Evolutionary conservation across 768 basidiomycete species (phyloP), one percentile per base, ranked within the genome.

Genomic region (Cystoderma amianthinum): DNA sequence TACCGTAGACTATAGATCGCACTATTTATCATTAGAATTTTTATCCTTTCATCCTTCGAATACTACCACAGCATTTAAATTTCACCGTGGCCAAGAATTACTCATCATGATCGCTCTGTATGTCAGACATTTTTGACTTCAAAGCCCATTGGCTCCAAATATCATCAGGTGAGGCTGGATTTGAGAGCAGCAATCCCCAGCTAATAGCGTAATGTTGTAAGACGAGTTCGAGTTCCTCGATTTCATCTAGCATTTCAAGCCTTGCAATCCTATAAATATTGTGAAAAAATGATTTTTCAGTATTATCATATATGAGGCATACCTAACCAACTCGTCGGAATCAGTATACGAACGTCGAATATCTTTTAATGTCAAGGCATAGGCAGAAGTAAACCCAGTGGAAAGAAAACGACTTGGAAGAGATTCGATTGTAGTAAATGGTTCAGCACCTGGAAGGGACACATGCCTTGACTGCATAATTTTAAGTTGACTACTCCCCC

Each of bases 151-250:
- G 41, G 10, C 47, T 52, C 69, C 70, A 67, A 23, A 36, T 41
- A 9, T 45, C 25, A n/a, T 39, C 39, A 18, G 42, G 36, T n/a
- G n/a, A n/a, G 6, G 44, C 46, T 6, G 48, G 20, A 22, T 50
- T 51, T 21, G 51, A 25, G 19, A 59, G 24, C 37, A 51, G 50
- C 21, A 67, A 36, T 1, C 73, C 71, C 92, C 92, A 97, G 0
- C 84, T 80, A 41, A 97, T 76, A 11, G 84, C 89, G 59, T 98
- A 98, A 56, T 98, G 94, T 2, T 72, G 71, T 21, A 96, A 65
- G 1, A 98, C 86, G 3, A 99, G 73, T 43, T 93, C 85, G 15
- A 99, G 71, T 61, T 98, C 95, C 59, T 99, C 95, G 6, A 92
- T 69, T 60, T 99, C 94, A 55, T 98, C 95, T 3, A 99, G 72